Conservation (phyloP, 2,329 filamentous ascomycete genomes). For the Colletotrichum plurivorum region DNA sequence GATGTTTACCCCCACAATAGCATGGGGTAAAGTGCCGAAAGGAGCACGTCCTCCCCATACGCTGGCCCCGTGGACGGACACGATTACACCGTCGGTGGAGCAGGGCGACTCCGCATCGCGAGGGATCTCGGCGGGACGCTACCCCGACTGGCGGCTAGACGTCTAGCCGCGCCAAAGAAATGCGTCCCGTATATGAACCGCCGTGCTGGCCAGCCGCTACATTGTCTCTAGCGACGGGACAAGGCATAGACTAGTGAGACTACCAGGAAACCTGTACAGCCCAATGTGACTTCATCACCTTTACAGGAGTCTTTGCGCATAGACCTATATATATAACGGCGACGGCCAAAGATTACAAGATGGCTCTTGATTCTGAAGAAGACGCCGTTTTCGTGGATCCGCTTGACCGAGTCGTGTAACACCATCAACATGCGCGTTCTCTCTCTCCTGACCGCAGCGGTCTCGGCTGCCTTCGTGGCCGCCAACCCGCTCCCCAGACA, state of each 20-base stretch:
- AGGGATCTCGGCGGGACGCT: constrained; percentile 26
- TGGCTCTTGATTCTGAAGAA: background rate
- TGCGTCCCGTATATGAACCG: background rate
- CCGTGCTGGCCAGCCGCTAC: too few relatives aligned
- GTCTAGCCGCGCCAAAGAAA: constrained; percentile 34
- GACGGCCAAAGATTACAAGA: background rate
- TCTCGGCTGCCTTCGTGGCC: constrained; percentile 7
- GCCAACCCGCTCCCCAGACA: constrained; percentile 19
- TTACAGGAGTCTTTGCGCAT: background rate
- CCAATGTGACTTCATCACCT: constrained; percentile 3
- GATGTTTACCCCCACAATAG: constrained; percentile 9
- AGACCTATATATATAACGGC: background rate
- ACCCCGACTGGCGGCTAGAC: constrained; percentile 17
- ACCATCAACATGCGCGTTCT: constrained; percentile 17
- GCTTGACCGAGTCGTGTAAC: background rate
- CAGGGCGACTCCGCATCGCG: constrained; percentile 9
- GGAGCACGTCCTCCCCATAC: constrained; percentile 20
- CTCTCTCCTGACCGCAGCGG: constrained; percentile 2
- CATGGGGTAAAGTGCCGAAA: constrained; percentile 8
- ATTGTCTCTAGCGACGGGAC: background rate
- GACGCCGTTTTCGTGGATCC: background rate
- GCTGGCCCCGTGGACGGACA: constrained; percentile 14
- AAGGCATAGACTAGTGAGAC: too few relatives aligned
- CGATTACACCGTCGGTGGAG: constrained; percentile 27
- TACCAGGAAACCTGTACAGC: too few relatives aligned